These are phyloP conservation scores for Rhodotorula sp. DNA, from an alignment of 1,284 basidiomycete genomes.

Conservation along the genomic window DNA sequence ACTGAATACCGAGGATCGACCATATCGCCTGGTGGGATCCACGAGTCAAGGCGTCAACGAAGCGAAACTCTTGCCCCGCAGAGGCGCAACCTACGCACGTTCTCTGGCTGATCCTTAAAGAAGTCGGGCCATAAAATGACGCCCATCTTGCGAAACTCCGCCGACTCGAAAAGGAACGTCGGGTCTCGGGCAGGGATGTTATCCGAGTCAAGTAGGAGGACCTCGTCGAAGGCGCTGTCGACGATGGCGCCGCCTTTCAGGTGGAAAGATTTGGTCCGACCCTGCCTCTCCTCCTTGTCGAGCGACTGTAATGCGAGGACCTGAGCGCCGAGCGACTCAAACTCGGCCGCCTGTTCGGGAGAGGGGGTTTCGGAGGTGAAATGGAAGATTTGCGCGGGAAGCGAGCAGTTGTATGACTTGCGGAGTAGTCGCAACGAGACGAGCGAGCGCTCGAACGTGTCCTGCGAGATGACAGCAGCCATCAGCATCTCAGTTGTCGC, in stretches of 20 bases:
- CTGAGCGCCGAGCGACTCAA: slow-evolving; percentile 48
- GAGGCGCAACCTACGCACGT: slow-evolving; percentile 2
- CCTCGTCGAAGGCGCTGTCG: slow-evolving; percentile 51
- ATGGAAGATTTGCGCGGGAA: slow-evolving; percentile 52
- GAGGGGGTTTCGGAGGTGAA: slow-evolving; percentile 52
- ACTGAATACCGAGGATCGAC: slow-evolving; percentile 54
- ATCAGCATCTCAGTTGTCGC: too few relatives aligned
- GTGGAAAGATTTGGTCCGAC: slow-evolving; percentile 42
- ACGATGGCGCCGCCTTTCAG: slow-evolving; percentile 55
- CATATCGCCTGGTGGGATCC: slow-evolving; percentile 49
- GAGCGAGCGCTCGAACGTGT: slow-evolving; percentile 52
- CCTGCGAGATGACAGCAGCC: slow-evolving; percentile 23
- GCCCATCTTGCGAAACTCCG: slow-evolving; percentile 50
- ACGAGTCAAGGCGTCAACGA: background rate
- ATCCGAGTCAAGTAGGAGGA: slow-evolving; percentile 54
- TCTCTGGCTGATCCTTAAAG: slow-evolving; percentile 48
- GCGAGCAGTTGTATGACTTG: slow-evolving; percentile 43
- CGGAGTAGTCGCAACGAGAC: slow-evolving; percentile 51
- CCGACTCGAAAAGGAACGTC: slow-evolving; percentile 51
- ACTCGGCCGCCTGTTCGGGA: slow-evolving; percentile 46
- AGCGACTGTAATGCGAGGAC: slow-evolving; percentile 49
- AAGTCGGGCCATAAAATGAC: slow-evolving; percentile 46
- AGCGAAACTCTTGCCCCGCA: background rate
- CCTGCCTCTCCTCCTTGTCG: slow-evolving; percentile 43
- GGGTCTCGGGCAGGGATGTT: slow-evolving; percentile 48